Base-by-base conservation (phyloP, 2,329 filamentous ascomycete species). In the Aspergillus sp. region DNA sequence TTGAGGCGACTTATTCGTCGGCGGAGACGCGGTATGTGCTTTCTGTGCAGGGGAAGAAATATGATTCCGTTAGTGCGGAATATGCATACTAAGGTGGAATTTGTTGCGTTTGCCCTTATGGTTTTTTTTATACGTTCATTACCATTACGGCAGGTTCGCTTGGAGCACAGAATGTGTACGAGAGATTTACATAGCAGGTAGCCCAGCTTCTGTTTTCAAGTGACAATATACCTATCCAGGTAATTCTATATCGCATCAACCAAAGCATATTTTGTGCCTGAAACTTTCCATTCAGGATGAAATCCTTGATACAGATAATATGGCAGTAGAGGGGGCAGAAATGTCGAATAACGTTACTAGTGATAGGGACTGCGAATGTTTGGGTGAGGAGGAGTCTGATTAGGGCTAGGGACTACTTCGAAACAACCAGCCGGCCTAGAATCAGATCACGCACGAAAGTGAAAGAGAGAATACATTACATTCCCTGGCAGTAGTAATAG, bases 1-100 rank as follows among this genome's bases (percentile, higher is more conserved):
- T 57, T 35, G 55, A 57, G 50, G 55, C 55, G 17, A 53, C 55
- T 14, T 57, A 53, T 37, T 27, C 31, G 19, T 43, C 33, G 23
- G 49, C 49, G 17, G 55, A 57, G 55, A 52, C 55, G 19, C 52
- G 17, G 21, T 57, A 57, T 27, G 55, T 53, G 23, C 37, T 57
- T 4, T 52, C 33, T 49, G 47, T 51, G 6, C 50, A 53, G 50
- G 55, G 55, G 14, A 57, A 53, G 49, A 52, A 27, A 19, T 57
- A 53, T 39, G 55, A 57, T 44, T 33, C 48, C 7, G 55, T 57
- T 9, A 52, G 35, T 39, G 55, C 55, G 35, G 55, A 57, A 44
- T 57, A 57, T 45, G 55, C 55, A 43, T 53, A 57, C 53, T 57
- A 37, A 9, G 9, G 9, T 31, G 21, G 33, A 4, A 21, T 17